A percentile compares a stretch with the other conserved stretches of the same genome.
Evolutionary conservation across 768 basidiomycete species (phyloP).

Genomic region (Mycena leptocephala): DNA sequence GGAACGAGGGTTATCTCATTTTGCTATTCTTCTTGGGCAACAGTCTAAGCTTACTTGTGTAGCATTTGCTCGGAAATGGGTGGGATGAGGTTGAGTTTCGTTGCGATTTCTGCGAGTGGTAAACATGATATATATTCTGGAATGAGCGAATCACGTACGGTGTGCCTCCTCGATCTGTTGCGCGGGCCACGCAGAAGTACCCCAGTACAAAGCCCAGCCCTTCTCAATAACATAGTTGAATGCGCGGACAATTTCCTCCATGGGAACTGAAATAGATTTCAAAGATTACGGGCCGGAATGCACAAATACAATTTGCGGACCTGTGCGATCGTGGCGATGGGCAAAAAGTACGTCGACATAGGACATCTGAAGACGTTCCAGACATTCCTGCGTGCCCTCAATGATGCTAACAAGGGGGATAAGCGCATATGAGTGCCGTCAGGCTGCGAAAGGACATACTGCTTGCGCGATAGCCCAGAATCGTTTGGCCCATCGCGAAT

Average conservation of each 20-base stretch:
- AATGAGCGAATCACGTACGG: slow-evolving; percentile 67
- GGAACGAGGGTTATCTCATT: too few relatives aligned
- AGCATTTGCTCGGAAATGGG: slow-evolving; percentile 87
- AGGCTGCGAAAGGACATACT: slow-evolving; percentile 60
- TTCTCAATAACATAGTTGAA: slow-evolving; percentile 86
- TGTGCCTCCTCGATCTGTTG: slow-evolving; percentile 79
- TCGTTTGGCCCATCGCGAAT: slow-evolving; percentile 71
- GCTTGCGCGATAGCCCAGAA: slow-evolving; percentile 71
- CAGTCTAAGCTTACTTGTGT: slow-evolving; percentile 72
- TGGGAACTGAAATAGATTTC: slow-evolving; percentile 58
- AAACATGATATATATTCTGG: too few relatives aligned
- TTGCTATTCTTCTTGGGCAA: too few relatives aligned
- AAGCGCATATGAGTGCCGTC: too few relatives aligned
- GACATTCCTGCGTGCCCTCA: slow-evolving; percentile 79
- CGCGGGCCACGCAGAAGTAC: slow-evolving; percentile 85
- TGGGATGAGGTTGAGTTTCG: slow-evolving; percentile 73
- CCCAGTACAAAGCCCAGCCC: slow-evolving; percentile 85
- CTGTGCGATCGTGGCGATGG: slow-evolving; percentile 74
- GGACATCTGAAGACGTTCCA: slow-evolving; percentile 80
- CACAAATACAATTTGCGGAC: too few relatives aligned
- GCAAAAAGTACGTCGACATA: slow-evolving; percentile 85
- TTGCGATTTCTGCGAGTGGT: slow-evolving; percentile 81
- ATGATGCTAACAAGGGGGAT: slow-evolving; percentile 79
- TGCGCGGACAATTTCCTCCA: slow-evolving; percentile 87
- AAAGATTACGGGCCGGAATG: background rate